A percentile compares a stretch with the other conserved stretches of the same genome.
Conservation (phyloP, 495 filamentous ascomycete species). For the Xanthoparmelia taractica region DNA sequence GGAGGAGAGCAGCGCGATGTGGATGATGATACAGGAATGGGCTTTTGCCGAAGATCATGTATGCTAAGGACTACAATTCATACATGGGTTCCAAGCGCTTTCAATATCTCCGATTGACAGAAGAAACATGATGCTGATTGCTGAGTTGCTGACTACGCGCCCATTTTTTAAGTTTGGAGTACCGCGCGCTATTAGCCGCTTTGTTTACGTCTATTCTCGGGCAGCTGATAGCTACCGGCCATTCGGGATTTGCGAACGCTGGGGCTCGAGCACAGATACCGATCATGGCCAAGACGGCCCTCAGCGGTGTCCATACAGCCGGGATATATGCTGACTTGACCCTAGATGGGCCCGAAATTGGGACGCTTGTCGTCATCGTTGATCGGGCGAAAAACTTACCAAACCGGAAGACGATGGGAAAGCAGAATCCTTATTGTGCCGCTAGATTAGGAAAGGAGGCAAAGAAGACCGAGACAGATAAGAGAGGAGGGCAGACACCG, state of each 20-base stretch:
- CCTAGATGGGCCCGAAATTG: slow-evolving; percentile 88
- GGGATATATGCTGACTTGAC: slow-evolving; percentile 96
- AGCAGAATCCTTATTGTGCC: slow-evolving; percentile 97
- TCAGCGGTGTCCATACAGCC: slow-evolving; percentile 59
- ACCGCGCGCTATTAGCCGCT: slow-evolving; percentile 2
- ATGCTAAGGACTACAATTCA: neutral
- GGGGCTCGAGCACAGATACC: neutral
- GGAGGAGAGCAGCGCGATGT: neutral
- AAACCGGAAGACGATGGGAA: slow-evolving; percentile 92
- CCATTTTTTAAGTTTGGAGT: neutral
- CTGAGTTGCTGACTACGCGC: no score
- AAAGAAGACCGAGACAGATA: slow-evolving; percentile 93
- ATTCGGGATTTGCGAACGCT: neutral
- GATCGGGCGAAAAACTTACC: slow-evolving; percentile 94
- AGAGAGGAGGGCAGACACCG: slow-evolving; percentile 89
- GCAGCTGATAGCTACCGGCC: neutral
- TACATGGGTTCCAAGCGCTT: no score
- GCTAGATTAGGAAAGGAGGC: slow-evolving; percentile 92
- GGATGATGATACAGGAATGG: neutral
- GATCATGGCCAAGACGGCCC: slow-evolving; percentile 33
- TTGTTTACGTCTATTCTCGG: slow-evolving; percentile 5
- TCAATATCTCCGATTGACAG: no score
- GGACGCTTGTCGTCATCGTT: slow-evolving; percentile 83
- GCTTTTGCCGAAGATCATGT: neutral
- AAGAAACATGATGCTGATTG: no score